Evolutionary conservation across 75 land plant species (phyloP), one percentile per base, ranked within the genome.

Genomic region (Adiantum capillusveneris): DNA sequence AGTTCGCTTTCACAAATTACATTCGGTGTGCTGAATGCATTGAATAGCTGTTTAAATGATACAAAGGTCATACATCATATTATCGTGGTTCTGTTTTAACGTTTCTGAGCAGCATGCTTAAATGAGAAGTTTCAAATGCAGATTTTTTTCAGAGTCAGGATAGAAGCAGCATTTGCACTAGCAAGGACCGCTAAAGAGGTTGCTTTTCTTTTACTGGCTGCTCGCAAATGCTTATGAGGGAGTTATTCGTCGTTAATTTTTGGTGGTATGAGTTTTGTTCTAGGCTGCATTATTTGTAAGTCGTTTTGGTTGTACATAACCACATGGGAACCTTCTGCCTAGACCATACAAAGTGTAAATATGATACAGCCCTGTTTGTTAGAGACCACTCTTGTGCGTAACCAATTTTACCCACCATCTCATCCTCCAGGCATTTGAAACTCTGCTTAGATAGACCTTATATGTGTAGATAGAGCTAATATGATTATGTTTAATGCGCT

Each of bases 121-220:
- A 30, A 42, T n/a, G n/a, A n/a, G n/a, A n/a, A n/a, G n/a, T n/a
- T n/a, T n/a, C n/a, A n/a, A n/a, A 13, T 61, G 29, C 53, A 93
- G 98, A 90, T 83, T 3, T 93, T 83, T 41, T 93, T 90, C 81
- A 84, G 96, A 56, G 90, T 86, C 14, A 76, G 98, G 55, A 70
- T 93, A 58, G 96, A 93, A 58, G 89, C 98, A 60, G 98, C 98
- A 52, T 79, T 74, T 78, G 90, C 98, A 57, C 76, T 93, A 64
- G 98, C 98, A 44, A 77, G 46, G 31, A 77, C 85, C 34, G 83
- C 87, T 29, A 74, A 79, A 52, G 98, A 93, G 96, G 98, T 93
- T 20, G 7, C 34, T 30, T 11, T 31, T 48, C n/a, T 58, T 29
- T 16, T 57, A 1, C 6, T 42, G 13, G 18, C 39, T 63, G 14